These are phyloP conservation scores for Calycina marina DNA, from an alignment of 2,329 filamentous ascomycete species.

Conservation along the genomic window DNA sequence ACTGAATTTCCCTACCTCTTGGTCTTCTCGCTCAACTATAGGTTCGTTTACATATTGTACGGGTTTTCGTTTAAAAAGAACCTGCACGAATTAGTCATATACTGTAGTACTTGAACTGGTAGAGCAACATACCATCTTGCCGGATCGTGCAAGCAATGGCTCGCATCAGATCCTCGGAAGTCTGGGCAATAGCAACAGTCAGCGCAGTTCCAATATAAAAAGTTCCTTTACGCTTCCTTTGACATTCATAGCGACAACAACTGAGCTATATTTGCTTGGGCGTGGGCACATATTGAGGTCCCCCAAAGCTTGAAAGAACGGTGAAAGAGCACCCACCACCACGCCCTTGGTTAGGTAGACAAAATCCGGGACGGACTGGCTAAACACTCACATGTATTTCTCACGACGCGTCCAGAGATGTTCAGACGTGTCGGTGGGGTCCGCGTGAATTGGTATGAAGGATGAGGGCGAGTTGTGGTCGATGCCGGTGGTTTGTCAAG, in stretches of 20 bases:
- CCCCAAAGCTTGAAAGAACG: too few species aligned
- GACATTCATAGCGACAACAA: too few species aligned
- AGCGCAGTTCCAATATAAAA: too few species aligned
- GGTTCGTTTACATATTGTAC: slow-evolving; percentile 67
- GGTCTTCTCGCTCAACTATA: slow-evolving; percentile 62
- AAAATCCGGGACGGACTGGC: too few species aligned
- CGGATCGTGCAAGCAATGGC: slow-evolving; percentile 7
- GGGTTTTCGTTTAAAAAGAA: slow-evolving; percentile 91
- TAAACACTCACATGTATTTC: slow-evolving; percentile 16
- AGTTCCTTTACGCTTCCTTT: too few species aligned
- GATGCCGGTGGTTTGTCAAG: slow-evolving; percentile 13
- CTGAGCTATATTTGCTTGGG: too few species aligned
- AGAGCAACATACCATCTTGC: slow-evolving; percentile 16
- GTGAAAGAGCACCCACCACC: too few species aligned
- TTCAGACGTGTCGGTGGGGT: slow-evolving; percentile 9
- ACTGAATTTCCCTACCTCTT: slow-evolving; percentile 59
- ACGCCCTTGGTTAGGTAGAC: too few species aligned
- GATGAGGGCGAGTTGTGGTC: slow-evolving; percentile 15
- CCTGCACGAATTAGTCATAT: slow-evolving; percentile 35
- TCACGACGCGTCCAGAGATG: slow-evolving; percentile 18
- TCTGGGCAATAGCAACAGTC: too few species aligned
- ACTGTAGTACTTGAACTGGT: neutral
- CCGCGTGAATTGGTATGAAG: slow-evolving; percentile 22
- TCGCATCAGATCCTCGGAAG: slow-evolving; percentile 6
- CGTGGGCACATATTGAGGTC: too few species aligned